Evolutionary conservation across 495 filamentous ascomycete species (phyloP), one percentile per base, ranked within the genome.

Genomic region (Pseudoneurospora amorphoporcata): DNA sequence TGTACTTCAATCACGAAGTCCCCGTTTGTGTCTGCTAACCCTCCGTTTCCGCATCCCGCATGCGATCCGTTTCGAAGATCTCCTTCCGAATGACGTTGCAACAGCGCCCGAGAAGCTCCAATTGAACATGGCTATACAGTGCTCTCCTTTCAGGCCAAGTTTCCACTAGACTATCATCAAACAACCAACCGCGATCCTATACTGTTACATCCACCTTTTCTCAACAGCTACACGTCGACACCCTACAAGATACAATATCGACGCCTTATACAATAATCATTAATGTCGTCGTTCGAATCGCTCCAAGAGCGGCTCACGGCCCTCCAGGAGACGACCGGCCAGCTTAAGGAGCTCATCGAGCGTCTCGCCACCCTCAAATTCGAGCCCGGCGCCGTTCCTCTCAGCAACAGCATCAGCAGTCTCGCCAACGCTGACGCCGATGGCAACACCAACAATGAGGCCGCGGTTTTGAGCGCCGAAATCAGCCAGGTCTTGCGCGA

Each of bases 401-500:
- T 86, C 73, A 65, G 61, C 39, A 58, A 41, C 68, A 72, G 43
- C 71, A 68, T 45, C 53, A 69, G 69, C 73, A 70, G 68, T 71
- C 38, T 68, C 37, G 47, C 14, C 8, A 61, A 61, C 53, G 23
- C 23, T 8, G 68, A 10, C 16, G 42, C 32, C 16, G 72, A 70
- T 35, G 38, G 32, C 7, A 47, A 14, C n/a, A 61, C n/a, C 53
- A 23, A 84, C 71, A 74, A 74, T 37, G 80, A 79, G 79, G 87
- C 91, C 40, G 72, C 90, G n/a, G 95, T 97, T 78, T 87, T 99
- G 9, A 88, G 88, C 69, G 81, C 88, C 32, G 93, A 95, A 78
- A 97, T 98, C 71, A 93, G 93, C 76, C 88, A 92, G 75, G 85
- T 86, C 70, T 82, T 99, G 68, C 92, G 93, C 76, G 92, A 95